Evolutionary conservation across 2,329 filamentous ascomycete species (phyloP).

Genomic region (Hysterium pulicare): DNA sequence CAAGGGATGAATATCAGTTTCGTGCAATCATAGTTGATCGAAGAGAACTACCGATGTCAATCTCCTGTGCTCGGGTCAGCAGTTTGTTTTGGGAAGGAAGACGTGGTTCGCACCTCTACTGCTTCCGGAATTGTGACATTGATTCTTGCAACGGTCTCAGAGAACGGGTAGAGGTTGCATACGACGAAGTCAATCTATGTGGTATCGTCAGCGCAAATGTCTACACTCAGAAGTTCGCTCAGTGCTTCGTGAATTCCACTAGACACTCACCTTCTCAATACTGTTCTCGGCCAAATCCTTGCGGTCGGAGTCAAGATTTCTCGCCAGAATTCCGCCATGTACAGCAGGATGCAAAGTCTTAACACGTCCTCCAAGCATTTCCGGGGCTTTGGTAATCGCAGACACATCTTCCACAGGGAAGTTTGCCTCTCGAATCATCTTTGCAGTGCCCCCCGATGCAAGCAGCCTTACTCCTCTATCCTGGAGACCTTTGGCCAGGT

Average conservation of each 20-base stretch:
- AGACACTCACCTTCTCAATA: constrained; percentile 31
- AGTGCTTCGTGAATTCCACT: no score
- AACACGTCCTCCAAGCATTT: constrained; percentile 89
- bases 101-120: constrained; percentile 57
- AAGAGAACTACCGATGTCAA: constrained; percentile 69
- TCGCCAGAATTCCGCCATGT: constrained; percentile 79
- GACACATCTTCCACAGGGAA: constrained; percentile 98
- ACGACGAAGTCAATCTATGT: constrained; percentile 49
- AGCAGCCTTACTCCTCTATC: constrained; percentile 57
- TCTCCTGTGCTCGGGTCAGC: constrained; percentile 55
- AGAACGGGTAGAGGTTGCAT: constrained; percentile 99
- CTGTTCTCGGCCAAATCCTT: constrained; percentile 70
- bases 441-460: constrained; percentile 91
- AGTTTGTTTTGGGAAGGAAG: not conserved
- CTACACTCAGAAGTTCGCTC: no score
- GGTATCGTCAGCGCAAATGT: constrained; percentile 1
- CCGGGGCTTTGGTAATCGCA: constrained; percentile 87
- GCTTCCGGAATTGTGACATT: constrained; percentile 96
- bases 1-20: not conserved
- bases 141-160: constrained; percentile 94
- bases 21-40: not conserved
- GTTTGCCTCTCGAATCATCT: constrained; percentile 93
- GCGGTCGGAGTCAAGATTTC: constrained; percentile 91
- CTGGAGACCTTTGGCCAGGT: constrained; percentile 37
- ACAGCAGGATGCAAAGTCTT: constrained; percentile 98